A percentile compares a stretch with the other conserved stretches of the same genome.
phyloP scores from a whole-genome alignment of 2,329 filamentous ascomycete genomes.

The Cercospora canescens region DNA sequence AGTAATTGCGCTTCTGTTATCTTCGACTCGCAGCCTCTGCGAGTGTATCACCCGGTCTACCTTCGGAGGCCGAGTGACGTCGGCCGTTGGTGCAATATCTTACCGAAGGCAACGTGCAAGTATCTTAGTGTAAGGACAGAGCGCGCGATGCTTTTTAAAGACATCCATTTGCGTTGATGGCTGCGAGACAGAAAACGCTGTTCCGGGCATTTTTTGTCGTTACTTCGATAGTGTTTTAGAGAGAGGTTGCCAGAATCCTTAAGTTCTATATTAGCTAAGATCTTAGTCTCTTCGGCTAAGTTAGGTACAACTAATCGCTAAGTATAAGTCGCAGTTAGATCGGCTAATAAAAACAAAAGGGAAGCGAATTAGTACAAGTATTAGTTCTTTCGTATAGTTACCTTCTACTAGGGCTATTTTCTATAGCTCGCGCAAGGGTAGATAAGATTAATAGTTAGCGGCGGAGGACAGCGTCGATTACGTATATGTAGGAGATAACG shows the following conservation, averaged over 20 bases:
- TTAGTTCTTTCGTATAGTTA: neutral
- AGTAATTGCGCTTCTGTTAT: neutral
- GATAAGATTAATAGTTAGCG: neutral
- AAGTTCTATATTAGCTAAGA: neutral
- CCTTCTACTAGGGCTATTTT: neutral
- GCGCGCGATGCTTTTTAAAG: neutral
- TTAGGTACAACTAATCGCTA: neutral
- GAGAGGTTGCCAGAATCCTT: neutral
- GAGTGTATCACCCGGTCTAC: neutral
- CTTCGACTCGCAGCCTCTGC: neutral
- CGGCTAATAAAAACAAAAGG: neutral
- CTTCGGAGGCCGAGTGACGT: neutral
- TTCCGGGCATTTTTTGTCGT: neutral
- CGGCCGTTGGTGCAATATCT: neutral
- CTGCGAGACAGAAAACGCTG: neutral
- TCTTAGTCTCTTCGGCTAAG: neutral
- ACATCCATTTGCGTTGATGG: neutral
- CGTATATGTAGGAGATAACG: neutral
- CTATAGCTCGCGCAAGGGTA: neutral
- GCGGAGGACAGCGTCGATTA: neutral
- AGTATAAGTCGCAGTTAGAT: neutral
- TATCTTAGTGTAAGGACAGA: neutral
- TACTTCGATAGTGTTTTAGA: neutral
- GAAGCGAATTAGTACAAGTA: neutral
- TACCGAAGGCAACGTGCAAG: too few relatives aligned